These are phyloP conservation scores for Limtongozyma cylindracea DNA, from an alignment of 805 yeast species.

Conservation along the genomic window DNA sequence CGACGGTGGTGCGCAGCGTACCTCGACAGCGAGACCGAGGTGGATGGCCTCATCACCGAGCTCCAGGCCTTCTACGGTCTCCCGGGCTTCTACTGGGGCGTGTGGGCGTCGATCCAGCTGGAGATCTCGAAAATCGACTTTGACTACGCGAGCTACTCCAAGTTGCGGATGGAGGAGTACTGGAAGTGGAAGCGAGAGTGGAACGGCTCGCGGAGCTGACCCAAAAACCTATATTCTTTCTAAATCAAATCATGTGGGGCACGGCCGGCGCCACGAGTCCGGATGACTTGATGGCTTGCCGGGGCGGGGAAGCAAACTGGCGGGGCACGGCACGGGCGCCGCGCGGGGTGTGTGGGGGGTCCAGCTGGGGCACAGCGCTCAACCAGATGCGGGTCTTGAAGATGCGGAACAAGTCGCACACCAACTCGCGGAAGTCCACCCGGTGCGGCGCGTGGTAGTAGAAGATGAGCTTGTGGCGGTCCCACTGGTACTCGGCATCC, in stretches of 20 bases:
- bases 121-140: slow-evolving; percentile 47
- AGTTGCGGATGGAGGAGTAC: slow-evolving; percentile 35
- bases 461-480: slow-evolving; percentile 51
- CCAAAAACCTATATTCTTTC: no score
- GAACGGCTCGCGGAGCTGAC: no score
- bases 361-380: slow-evolving; percentile 64
- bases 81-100: slow-evolving; percentile 73
- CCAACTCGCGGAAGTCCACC: slow-evolving; percentile 48
- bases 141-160: slow-evolving; percentile 37
- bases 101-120: slow-evolving; percentile 61
- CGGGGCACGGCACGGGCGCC: no score
- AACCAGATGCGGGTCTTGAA: slow-evolving; percentile 69
- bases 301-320: no score
- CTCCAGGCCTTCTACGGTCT: slow-evolving; percentile 40
- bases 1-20: slow-evolving; percentile 35
- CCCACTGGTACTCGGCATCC: slow-evolving; percentile 66
- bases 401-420: slow-evolving; percentile 47
- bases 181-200: slow-evolving; percentile 32
- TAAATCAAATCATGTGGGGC: no score
- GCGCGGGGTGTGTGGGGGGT: no score
- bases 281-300: no score
- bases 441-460: slow-evolving; percentile 27
- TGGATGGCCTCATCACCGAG: slow-evolving; percentile 25
- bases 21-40: slow-evolving; percentile 11
- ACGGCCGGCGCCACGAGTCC: no score